phyloP scores from a whole-genome alignment of 2,329 filamentous ascomycete genomes.

The Chalaropsis thielavioides region DNA sequence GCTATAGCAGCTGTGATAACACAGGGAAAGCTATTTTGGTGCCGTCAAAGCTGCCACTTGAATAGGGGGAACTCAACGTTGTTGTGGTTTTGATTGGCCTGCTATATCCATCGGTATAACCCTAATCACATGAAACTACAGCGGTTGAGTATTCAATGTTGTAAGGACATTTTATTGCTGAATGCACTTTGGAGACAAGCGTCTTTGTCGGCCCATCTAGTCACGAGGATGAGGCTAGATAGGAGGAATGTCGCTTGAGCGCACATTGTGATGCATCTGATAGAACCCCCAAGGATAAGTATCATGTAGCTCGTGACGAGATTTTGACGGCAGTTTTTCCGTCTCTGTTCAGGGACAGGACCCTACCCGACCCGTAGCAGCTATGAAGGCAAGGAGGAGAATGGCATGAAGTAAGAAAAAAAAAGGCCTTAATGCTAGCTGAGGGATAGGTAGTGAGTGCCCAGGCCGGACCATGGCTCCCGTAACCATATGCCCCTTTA shows the following conservation, averaged over 20 bases:
- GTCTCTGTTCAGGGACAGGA: neutral
- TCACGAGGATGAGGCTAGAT: too few species aligned
- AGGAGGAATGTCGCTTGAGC: too few species aligned
- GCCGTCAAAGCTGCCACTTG: too few species aligned
- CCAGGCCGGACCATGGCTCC: neutral
- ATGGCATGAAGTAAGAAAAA: neutral
- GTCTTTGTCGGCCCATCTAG: too few species aligned
- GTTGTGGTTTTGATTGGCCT: too few species aligned
- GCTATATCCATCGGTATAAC: too few species aligned
- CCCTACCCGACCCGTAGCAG: neutral
- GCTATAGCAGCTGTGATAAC: neutral
- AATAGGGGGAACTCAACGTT: too few species aligned
- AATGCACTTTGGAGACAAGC: too few species aligned
- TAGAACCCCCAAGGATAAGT: neutral
- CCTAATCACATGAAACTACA: too few species aligned
- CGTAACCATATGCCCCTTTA: conserved; percentile 3
- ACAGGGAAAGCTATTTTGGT: neutral
- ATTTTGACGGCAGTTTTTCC: neutral
- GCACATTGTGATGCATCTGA: neutral
- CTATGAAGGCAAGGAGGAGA: neutral
- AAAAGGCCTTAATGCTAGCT: neutral
- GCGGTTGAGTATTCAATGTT: too few species aligned
- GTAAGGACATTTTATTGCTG: too few species aligned
- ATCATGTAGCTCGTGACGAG: neutral
- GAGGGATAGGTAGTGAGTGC: neutral